A percentile compares a stretch with the other conserved stretches of the same genome.
Conservation (phyloP, 768 basidiomycete genomes). For the Macrolepiota albuminosa region DNA sequence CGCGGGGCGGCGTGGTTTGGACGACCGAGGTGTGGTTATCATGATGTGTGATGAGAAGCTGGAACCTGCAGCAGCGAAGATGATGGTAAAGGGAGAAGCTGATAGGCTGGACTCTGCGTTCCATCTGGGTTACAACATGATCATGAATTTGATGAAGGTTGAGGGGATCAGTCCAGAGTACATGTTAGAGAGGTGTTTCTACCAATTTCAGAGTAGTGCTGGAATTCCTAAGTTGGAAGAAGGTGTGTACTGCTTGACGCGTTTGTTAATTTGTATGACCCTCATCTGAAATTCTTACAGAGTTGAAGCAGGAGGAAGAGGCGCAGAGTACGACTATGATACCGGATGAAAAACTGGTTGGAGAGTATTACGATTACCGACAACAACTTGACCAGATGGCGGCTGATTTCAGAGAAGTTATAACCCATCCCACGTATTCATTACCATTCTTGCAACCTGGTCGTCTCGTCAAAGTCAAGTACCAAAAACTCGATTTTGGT, state of each 20-base stretch:
- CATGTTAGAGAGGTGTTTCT: conserved; percentile 97
- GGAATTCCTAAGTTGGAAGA: conserved; percentile 84
- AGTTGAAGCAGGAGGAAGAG: conserved; percentile 71
- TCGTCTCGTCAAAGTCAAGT: conserved; percentile 86
- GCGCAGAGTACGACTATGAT: conserved; percentile 61
- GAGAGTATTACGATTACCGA: conserved; percentile 90
- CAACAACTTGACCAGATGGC: conserved; percentile 89
- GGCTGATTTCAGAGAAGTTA: conserved; percentile 84
- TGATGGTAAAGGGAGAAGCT: conserved; percentile 97
- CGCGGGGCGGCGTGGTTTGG: conserved; percentile 93
- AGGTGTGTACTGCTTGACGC: conserved; percentile 43
- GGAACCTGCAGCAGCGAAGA: conserved; percentile 86
- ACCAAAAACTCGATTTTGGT: conserved; percentile 86
- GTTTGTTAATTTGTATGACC: background rate
- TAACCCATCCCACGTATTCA: conserved; percentile 94
- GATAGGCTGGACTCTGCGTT: conserved; percentile 97
- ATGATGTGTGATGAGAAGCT: conserved; percentile 99
- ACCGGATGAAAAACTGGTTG: conserved; percentile 76
- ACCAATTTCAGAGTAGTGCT: conserved; percentile 95
- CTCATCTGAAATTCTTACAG: conserved; percentile 31
- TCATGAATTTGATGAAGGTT: conserved; percentile 96
- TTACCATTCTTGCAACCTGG: conserved; percentile 92
- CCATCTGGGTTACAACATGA: conserved; percentile 99
- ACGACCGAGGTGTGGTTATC: conserved; percentile 98
- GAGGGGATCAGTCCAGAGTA: conserved; percentile 98